These are phyloP conservation scores for Powellomyces hirtus DNA, from an alignment of 192 early-diverging fungal species.

Conservation along the genomic window DNA sequence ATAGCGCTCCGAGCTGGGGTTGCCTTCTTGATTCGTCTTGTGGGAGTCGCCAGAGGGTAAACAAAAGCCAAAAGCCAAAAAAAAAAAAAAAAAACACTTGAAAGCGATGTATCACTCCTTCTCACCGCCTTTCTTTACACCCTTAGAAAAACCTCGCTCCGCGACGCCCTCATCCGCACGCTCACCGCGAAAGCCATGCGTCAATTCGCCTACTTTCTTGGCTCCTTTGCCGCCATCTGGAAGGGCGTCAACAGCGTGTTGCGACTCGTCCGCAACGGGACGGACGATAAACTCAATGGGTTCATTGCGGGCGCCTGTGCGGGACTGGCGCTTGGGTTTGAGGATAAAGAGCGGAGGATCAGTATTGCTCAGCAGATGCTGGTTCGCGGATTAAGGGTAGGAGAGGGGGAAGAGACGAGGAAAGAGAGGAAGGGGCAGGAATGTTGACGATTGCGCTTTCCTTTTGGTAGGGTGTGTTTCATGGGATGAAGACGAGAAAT, in stretches of 20 bases:
- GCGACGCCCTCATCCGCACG: not conserved
- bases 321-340: not conserved
- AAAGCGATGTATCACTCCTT: not conserved
- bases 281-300: slow-evolving; percentile 15
- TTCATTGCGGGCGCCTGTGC: slow-evolving; percentile 10
- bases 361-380: slow-evolving; percentile 9
- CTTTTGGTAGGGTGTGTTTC: slow-evolving; percentile 15
- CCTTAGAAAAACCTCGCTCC: slow-evolving; percentile 2
- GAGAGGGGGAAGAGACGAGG: not conserved
- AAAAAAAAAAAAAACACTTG: not conserved
- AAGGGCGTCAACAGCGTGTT: not conserved
- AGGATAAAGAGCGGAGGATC: slow-evolving; percentile 6
- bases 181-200: not conserved
- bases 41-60: slow-evolving; percentile 1
- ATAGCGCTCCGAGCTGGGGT: slow-evolving; percentile 4
- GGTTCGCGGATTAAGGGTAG: slow-evolving; percentile 1
- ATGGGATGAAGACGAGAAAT: slow-evolving; percentile 29
- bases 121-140: not conserved
- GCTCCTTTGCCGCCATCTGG: slow-evolving; percentile 4
- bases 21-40: slow-evolving; percentile 5
- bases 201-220: slow-evolving; percentile 1
- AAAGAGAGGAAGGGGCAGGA: too few relatives aligned
- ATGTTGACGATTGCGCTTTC: not conserved
- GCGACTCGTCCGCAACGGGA: not conserved
- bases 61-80: not conserved